Evolutionary conservation across 805 yeast species (phyloP).

Genomic region (Metschnikowia hibisci): DNA sequence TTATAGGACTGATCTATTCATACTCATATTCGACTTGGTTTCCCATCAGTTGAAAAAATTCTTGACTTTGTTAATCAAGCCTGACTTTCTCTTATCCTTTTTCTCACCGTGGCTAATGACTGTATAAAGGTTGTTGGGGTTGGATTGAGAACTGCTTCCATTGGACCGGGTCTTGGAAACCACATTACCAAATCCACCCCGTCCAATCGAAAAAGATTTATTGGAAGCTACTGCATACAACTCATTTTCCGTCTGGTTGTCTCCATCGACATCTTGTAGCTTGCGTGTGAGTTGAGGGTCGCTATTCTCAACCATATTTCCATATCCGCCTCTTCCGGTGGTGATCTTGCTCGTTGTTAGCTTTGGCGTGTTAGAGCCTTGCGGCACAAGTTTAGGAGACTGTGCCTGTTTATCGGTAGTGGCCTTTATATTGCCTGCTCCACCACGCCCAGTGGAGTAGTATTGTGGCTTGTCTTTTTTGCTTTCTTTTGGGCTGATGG

Average conservation of each 20-base stretch:
- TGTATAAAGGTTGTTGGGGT: constrained; percentile 29
- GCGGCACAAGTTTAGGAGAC: constrained; percentile 53
- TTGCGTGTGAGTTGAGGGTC: constrained; percentile 56
- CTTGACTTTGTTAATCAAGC: constrained; percentile 46
- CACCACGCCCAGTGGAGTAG: constrained; percentile 76
- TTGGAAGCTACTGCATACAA: constrained; percentile 43
- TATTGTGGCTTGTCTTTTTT: constrained; percentile 31
- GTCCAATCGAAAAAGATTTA: constrained; percentile 49
- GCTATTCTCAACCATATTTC: constrained; percentile 64
- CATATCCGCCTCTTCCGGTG: constrained; percentile 79
- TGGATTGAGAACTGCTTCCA: constrained; percentile 18
- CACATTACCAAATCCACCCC: constrained; percentile 67
- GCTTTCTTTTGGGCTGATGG: constrained; percentile 5
- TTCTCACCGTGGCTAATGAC: constrained; percentile 34
- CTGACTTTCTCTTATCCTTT: constrained; percentile 23
- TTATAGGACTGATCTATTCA: no score
- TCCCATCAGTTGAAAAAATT: constrained; percentile 27
- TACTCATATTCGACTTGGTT: no score
- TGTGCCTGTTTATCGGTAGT: constrained; percentile 34
- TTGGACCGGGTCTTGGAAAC: constrained; percentile 32
- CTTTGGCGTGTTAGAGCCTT: constrained; percentile 60
- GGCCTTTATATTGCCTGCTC: constrained; percentile 63
- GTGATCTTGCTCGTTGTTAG: constrained; percentile 53
- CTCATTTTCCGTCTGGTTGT: constrained; percentile 22
- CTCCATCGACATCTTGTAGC: constrained; percentile 61